phyloP scores from a whole-genome alignment of 495 filamentous ascomycete species.

The Sordaria brevicollis region DNA sequence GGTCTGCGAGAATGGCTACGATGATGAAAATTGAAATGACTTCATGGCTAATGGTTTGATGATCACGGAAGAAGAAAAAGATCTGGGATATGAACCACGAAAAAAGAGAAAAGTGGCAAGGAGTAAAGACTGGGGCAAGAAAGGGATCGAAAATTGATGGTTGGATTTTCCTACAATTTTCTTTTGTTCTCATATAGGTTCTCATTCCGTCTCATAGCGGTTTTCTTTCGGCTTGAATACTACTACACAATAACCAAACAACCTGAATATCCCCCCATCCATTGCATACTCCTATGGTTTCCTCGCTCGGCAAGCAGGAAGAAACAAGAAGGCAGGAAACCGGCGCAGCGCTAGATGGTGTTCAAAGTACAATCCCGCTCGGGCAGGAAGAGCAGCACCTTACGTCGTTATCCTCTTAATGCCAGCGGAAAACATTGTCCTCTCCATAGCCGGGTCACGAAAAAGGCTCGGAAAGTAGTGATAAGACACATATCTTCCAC shows the following conservation, averaged over 20 bases:
- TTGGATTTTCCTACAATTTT: background rate
- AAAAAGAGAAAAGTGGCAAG: background rate
- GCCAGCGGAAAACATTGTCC: background rate
- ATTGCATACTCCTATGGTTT: background rate
- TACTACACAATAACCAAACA: background rate
- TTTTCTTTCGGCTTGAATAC: background rate
- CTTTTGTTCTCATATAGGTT: background rate
- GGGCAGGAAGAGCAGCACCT: background rate
- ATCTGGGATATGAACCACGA: background rate
- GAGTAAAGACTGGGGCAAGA: background rate
- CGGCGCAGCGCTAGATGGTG: background rate
- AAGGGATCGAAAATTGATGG: background rate
- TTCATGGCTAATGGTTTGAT: background rate
- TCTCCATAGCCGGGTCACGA: too few relatives aligned
- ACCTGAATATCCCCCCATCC: too few relatives aligned
- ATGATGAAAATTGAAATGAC: background rate
- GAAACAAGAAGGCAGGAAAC: background rate
- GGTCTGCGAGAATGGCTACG: background rate
- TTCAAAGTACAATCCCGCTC: background rate
- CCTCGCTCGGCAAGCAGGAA: background rate
- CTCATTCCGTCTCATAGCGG: background rate
- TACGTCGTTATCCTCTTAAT: background rate
- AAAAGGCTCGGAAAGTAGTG: too few relatives aligned
- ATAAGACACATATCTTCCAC: too few relatives aligned
- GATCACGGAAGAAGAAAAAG: background rate